Evolutionary conservation across 805 yeast genomes (phyloP).

Genomic region (Candida oleophila): DNA sequence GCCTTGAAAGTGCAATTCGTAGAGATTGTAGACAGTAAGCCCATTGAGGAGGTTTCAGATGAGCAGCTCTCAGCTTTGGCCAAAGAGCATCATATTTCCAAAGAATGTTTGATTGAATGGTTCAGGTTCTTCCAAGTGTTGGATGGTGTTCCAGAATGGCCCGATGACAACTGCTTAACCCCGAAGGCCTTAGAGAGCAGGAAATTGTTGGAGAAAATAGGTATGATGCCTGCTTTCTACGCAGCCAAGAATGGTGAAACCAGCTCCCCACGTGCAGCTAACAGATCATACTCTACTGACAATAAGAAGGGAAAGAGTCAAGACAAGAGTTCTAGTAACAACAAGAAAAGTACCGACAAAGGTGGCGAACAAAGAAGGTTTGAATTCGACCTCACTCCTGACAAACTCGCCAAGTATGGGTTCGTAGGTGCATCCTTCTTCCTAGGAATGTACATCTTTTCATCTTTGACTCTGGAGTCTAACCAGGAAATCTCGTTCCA

Average conservation of each 20-base stretch:
- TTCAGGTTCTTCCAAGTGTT: conserved; percentile 27
- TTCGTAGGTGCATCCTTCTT: conserved; percentile 33
- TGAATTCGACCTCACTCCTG: conserved; percentile 25
- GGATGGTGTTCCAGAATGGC: conserved; percentile 14
- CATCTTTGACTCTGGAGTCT: conserved; percentile 16
- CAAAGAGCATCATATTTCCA: conserved; percentile 12
- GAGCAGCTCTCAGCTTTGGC: conserved; percentile 3
- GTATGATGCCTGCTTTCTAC: background rate
- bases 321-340: background rate
- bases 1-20: background rate
- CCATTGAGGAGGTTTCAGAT: background rate
- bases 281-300: background rate
- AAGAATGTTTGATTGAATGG: conserved; percentile 24
- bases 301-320: background rate
- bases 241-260: background rate
- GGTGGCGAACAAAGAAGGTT: conserved; percentile 8
- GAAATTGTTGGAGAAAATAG: background rate
- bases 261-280: no score
- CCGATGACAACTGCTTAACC: background rate
- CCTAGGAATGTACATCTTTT: conserved; percentile 22
- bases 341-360: conserved; percentile 4
- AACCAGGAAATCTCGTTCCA: conserved; percentile 78
- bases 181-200: background rate
- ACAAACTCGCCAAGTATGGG: conserved; percentile 23
- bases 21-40: background rate